A percentile compares a stretch with the other conserved stretches of the same genome.
phyloP scores from a whole-genome alignment of 179 eudicot species.

The Spinacia oleracea region DNA sequence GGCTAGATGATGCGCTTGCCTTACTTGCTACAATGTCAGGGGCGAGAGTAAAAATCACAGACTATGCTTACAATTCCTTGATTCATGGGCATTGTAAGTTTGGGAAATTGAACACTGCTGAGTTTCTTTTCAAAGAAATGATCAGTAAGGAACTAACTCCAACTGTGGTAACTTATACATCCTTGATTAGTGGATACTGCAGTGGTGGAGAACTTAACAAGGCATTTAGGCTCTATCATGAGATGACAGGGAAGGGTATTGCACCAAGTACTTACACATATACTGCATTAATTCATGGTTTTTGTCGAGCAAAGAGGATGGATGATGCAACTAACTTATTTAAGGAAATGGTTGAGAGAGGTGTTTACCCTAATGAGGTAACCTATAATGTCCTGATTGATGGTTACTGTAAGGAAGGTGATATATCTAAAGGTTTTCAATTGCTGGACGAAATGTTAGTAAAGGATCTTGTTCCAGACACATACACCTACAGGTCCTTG shows the following conservation, averaged over 20 bases:
- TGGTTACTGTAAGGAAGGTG: slow-evolving; percentile 64
- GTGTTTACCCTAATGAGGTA: slow-evolving; percentile 57
- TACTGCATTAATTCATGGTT: slow-evolving; percentile 67
- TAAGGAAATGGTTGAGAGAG: slow-evolving; percentile 49
- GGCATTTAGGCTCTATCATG: slow-evolving; percentile 70
- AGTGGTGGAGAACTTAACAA: slow-evolving; percentile 44
- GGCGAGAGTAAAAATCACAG: slow-evolving; percentile 46
- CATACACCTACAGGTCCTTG: slow-evolving; percentile 72
- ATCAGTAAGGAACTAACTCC: slow-evolving; percentile 55
- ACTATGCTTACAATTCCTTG: slow-evolving; percentile 63
- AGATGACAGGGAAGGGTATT: slow-evolving; percentile 78
- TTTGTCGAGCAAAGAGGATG: slow-evolving; percentile 59
- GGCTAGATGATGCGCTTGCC: slow-evolving; percentile 45
- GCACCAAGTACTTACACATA: slow-evolving; percentile 67
- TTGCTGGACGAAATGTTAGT: slow-evolving; percentile 66
- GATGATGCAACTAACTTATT: slow-evolving; percentile 58
- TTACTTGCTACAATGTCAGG: slow-evolving; percentile 50
- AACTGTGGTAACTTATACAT: slow-evolving; percentile 73
- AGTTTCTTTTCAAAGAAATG: slow-evolving; percentile 52
- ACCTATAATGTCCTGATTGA: slow-evolving; percentile 81
- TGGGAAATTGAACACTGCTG: slow-evolving; percentile 54
- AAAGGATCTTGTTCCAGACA: slow-evolving; percentile 76
- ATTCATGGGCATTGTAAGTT: slow-evolving; percentile 65
- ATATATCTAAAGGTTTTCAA: slow-evolving; percentile 52
- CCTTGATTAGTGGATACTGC: slow-evolving; percentile 66